Conservation (phyloP, 345 rosid species). For the Salix dunnii region DNA sequence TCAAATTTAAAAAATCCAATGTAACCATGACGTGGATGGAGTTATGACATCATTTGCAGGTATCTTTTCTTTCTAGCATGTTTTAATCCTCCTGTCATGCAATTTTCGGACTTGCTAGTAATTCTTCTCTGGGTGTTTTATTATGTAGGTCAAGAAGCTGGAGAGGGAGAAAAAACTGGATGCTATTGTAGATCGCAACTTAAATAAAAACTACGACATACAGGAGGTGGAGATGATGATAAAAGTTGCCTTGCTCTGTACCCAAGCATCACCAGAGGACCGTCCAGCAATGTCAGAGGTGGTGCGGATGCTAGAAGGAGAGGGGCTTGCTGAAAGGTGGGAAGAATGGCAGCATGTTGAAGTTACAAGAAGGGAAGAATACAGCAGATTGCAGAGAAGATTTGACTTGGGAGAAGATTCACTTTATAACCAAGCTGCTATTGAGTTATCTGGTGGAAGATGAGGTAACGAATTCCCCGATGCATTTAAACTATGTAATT, state of each 20-base stretch:
- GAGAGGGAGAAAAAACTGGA: conserved; percentile 81
- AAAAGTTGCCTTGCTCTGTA: conserved; percentile 81
- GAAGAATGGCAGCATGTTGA: conserved; percentile 94
- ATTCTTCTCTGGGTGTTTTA: neutral
- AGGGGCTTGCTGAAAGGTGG: conserved; percentile 95
- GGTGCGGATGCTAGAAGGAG: conserved; percentile 95
- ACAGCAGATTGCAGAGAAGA: conserved; percentile 73
- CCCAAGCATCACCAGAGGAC: conserved; percentile 82
- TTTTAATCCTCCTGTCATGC: neutral
- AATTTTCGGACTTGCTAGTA: neutral
- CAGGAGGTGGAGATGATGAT: conserved; percentile 91
- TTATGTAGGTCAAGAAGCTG: conserved; percentile 80
- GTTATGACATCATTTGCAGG: neutral
- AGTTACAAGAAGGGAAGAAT: conserved; percentile 76
- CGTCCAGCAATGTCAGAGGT: conserved; percentile 93
- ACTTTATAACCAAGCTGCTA: conserved; percentile 66
- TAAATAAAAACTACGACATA: conserved; percentile 44
- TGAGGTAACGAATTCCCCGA: conserved; percentile 13
- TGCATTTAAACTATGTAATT: neutral
- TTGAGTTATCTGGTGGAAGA: conserved; percentile 91
- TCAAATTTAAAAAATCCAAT: neutral
- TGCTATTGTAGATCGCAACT: conserved; percentile 79
- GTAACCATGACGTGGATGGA: neutral
- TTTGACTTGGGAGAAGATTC: conserved; percentile 90
- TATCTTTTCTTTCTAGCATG: neutral